Base-by-base conservation (phyloP, 2,329 filamentous ascomycete genomes). In the Pseudocercospora macadamiae region DNA sequence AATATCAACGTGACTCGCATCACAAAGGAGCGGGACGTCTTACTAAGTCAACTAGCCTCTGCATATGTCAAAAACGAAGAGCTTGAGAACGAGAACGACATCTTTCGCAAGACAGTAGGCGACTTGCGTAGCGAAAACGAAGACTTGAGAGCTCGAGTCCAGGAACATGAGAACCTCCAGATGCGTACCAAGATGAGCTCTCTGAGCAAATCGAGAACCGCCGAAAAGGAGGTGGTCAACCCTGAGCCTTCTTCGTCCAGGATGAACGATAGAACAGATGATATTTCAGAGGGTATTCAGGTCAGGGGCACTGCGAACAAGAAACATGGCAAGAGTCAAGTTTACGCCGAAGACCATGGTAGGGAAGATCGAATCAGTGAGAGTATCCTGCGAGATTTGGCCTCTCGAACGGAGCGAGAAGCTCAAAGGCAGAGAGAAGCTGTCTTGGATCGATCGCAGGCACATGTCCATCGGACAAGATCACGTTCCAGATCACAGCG, bases 41-140 rank as follows among this genome's bases (percentile, higher is more conserved):
- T 88, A 34, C 78, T 88, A 49, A 81, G 80, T 52, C 86, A 87
- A 66, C 78, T 87, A 4, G 83, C 83, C 25, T 80, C 85, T 51
- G 86, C 86, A 3, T 86, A 83, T 53, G 77, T 80, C 56, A 84
- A 83, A 30, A 77, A 68, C 16, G 84, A 86, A 47, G 78, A 77
- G 64, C 65, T 81, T 28, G 79, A 77, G 69, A 72, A 64, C 7
- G 80, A 81, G 64, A 80, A 79, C 55, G 71, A 76, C 45, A 82
- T 88, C 44, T 85, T 89, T 0, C 78, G 91, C 19, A 59, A 73
- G 67, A 61, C 69, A 57, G 60, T 75, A 47, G 59, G 73, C 10
- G 59, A 87, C 2, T 80, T 96, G 16, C 86, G 96, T 58, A 92
- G 96, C 71, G 93, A 97, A 70, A 86, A 92, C 55, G 93, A 97